Percentiles rank a stretch among this genome's conserved stretches.
Conservation (phyloP, 2,329 filamentous ascomycete species). For the Alternaria arbusti region DNA sequence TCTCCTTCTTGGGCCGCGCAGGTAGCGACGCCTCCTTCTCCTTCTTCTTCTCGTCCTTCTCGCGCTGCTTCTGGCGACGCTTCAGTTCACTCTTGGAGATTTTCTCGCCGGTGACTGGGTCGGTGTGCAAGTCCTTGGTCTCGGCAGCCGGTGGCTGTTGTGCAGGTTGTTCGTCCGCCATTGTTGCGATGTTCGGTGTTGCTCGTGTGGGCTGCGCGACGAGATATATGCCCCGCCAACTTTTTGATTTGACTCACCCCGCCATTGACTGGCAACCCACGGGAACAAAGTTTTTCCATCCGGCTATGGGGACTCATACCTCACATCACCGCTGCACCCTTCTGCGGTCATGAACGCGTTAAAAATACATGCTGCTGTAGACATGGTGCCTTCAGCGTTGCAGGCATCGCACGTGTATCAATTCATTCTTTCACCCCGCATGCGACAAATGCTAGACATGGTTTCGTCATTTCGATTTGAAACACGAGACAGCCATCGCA, state of each 20-base stretch:
- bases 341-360: neutral
- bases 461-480: neutral
- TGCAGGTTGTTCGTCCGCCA: slow-evolving; percentile 42
- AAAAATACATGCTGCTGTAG: neutral
- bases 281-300: slow-evolving; percentile 23
- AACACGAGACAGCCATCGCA: neutral
- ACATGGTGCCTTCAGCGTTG: neutral
- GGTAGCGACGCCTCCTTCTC: slow-evolving; percentile 77
- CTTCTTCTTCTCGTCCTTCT: slow-evolving; percentile 87
- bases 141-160: slow-evolving; percentile 40
- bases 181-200: slow-evolving; percentile 28
- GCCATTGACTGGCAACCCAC: slow-evolving; percentile 11
- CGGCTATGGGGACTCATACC: neutral
- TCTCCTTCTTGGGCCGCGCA: slow-evolving; percentile 63
- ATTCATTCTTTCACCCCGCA: neutral
- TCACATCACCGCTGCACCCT: neutral
- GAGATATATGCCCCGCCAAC: slow-evolving; percentile 24
- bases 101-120: slow-evolving; percentile 91
- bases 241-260: slow-evolving; percentile 33
- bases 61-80: slow-evolving; percentile 91
- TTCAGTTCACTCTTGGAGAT: slow-evolving; percentile 72
- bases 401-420: neutral
- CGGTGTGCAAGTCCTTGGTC: slow-evolving; percentile 73
- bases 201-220: slow-evolving; percentile 24
- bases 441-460: neutral